These are phyloP conservation scores for Purshia tridentata DNA, from an alignment of 306 rosid genomes.

Conservation along the genomic window DNA sequence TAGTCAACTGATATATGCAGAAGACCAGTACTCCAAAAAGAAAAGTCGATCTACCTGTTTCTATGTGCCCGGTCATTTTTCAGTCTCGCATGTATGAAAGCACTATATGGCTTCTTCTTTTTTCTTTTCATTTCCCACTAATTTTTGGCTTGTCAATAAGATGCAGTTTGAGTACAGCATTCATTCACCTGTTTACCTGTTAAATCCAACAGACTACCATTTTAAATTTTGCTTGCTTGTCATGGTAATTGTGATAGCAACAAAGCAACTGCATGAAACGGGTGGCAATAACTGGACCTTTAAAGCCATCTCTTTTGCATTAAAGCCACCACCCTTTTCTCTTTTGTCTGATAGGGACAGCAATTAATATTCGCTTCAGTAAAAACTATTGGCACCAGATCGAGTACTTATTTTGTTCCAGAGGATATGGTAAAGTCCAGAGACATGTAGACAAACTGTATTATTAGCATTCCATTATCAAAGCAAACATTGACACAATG, in stretches of 20 bases:
- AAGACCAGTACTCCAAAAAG: too few species aligned
- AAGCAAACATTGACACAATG: slow-evolving; percentile 9
- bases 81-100: too few species aligned
- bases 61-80: too few species aligned
- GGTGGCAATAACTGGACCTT: not conserved
- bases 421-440: slow-evolving; percentile 2
- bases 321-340: not conserved
- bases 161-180: not conserved
- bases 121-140: too few species aligned
- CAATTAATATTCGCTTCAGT: not conserved
- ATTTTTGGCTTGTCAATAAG: too few species aligned
- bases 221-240: not conserved
- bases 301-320: not conserved
- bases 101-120: too few species aligned
- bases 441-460: slow-evolving; percentile 3
- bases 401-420: slow-evolving; percentile 4
- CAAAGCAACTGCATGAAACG: not conserved
- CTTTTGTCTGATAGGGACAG: slow-evolving; percentile 1
- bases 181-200: not conserved
- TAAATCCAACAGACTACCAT: too few species aligned
- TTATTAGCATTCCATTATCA: not conserved
- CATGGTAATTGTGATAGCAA: not conserved
- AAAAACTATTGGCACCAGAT: slow-evolving; percentile 4
- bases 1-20: too few species aligned
- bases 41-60: too few species aligned